A percentile compares a stretch with the other conserved stretches of the same genome.
Conservation (phyloP, 805 yeast species). For the Scheffersomyces ergatensis region DNA sequence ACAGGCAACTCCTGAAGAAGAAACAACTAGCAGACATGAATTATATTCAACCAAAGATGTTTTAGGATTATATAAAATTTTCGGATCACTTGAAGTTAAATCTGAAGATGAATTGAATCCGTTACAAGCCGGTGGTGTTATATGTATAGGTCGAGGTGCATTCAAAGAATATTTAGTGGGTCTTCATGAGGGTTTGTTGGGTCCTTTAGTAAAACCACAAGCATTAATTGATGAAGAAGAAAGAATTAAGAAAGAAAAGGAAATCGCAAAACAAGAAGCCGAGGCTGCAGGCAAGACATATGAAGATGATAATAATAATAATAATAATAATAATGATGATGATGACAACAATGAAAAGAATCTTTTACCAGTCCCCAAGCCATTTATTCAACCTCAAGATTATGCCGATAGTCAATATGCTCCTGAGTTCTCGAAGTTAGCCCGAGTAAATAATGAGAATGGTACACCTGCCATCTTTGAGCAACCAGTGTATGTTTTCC, state of each 20-base stretch:
- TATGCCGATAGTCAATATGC: conserved; percentile 57
- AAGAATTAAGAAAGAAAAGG: conserved; percentile 9
- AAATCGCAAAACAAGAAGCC: conserved; percentile 26
- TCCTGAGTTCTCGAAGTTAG: conserved; percentile 50
- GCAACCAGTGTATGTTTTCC: conserved; percentile 75
- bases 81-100: conserved; percentile 34
- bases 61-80: conserved; percentile 52
- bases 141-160: conserved; percentile 94
- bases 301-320: conserved; percentile 8
- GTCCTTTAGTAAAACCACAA: conserved; percentile 64
- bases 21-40: conserved; percentile 26
- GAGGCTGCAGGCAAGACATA: conserved; percentile 19
- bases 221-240: conserved; percentile 15
- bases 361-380: conserved; percentile 51
- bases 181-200: conserved; percentile 89
- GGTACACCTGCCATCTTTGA: conserved; percentile 60
- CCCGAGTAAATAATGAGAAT: conserved; percentile 26
- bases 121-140: conserved; percentile 71
- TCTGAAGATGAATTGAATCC: conserved; percentile 47
- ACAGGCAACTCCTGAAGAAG: conserved; percentile 25
- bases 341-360: conserved; percentile 11
- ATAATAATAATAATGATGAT: no score
- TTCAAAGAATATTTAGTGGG: conserved; percentile 91
- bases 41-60: conserved; percentile 45
- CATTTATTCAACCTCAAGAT: conserved; percentile 61